Percentiles rank a stretch among this genome's conserved stretches.
These are phyloP conservation scores for Phoma sp. DNA, from an alignment of 2,329 filamentous ascomycete species.

Conservation along the genomic window DNA sequence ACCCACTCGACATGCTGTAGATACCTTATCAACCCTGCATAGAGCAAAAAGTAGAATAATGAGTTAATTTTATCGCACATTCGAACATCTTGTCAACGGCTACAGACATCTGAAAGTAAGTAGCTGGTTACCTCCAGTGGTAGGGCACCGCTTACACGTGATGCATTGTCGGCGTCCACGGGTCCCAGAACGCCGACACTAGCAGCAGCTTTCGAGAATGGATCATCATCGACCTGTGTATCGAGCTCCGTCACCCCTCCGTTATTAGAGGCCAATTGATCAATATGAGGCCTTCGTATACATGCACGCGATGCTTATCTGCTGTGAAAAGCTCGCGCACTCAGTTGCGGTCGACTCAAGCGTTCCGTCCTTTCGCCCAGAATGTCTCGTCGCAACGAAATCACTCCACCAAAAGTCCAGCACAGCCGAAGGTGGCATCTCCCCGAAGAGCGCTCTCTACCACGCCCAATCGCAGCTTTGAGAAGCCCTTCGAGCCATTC, in stretches of 20 bases:
- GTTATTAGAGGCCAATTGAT: conserved; percentile 12
- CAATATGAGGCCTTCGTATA: conserved; percentile 49
- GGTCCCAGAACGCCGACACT: conserved; percentile 6
- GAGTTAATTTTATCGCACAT: too few species aligned
- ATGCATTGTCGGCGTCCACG: background rate
- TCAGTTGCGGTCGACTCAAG: conserved; percentile 32
- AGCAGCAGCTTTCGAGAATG: conserved; percentile 13
- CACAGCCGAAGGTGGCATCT: conserved; percentile 31
- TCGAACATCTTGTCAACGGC: too few species aligned
- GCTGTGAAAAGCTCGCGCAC: conserved; percentile 38
- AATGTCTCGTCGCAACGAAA: conserved; percentile 31
- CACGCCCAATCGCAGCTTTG: conserved; percentile 34
- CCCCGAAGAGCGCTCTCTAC: conserved; percentile 39
- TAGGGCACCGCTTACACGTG: conserved; percentile 1
- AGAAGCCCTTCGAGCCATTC: conserved; percentile 41
- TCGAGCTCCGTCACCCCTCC: conserved; percentile 4
- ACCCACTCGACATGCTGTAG: too few species aligned
- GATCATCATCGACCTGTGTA: conserved; percentile 11
- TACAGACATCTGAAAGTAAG: too few species aligned
- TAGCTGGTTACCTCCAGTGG: too few species aligned
- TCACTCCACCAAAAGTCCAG: conserved; percentile 43
- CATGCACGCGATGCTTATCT: conserved; percentile 49
- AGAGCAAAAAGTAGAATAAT: too few species aligned
- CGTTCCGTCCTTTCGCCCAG: conserved; percentile 33
- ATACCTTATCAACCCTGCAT: too few species aligned